Conservation (phyloP, 768 basidiomycete genomes). For the Suillus brevipes region DNA sequence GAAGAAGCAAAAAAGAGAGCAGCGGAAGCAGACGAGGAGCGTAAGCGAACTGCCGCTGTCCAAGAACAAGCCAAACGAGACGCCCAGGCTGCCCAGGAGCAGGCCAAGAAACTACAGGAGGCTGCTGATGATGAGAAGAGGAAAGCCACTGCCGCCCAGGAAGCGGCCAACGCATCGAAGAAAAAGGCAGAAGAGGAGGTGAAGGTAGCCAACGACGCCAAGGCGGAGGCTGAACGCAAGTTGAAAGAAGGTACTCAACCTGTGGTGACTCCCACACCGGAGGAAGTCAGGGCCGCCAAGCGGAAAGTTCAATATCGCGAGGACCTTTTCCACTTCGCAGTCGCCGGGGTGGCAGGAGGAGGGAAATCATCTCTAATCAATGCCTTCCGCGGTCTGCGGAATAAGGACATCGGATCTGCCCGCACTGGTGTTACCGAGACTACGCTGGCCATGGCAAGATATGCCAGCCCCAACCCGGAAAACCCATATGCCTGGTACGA, state of each 20-base stretch:
- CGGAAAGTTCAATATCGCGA: slow-evolving; percentile 28
- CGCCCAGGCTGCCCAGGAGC: slow-evolving; percentile 14
- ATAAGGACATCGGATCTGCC: slow-evolving; percentile 29
- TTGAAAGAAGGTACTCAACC: slow-evolving; percentile 31
- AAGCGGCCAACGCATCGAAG: slow-evolving; percentile 13
- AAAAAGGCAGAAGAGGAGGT: slow-evolving; percentile 18
- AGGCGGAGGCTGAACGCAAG: slow-evolving; percentile 16
- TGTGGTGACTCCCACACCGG: slow-evolving; percentile 29
- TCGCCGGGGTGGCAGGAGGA: slow-evolving; percentile 32
- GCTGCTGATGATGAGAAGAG: slow-evolving; percentile 23
- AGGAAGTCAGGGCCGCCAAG: slow-evolving; percentile 27
- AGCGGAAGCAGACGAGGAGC: slow-evolving; percentile 11
- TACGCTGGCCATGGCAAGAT: slow-evolving; percentile 31
- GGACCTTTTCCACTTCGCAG: slow-evolving; percentile 29
- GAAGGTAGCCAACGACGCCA: slow-evolving; percentile 1
- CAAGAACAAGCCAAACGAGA: slow-evolving; percentile 15
- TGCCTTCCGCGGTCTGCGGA: slow-evolving; percentile 32
- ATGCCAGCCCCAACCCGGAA: slow-evolving; percentile 24
- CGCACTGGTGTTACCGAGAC: slow-evolving; percentile 35
- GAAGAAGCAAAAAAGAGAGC: slow-evolving; percentile 1
- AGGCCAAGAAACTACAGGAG: slow-evolving; percentile 3
- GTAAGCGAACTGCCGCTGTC: slow-evolving; percentile 8
- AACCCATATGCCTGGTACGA: slow-evolving; percentile 38
- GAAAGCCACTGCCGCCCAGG: slow-evolving; percentile 19
- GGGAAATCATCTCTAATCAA: slow-evolving; percentile 35